Evolutionary conservation across 352 stramenopile species (phyloP), one percentile per base, ranked within the genome.

Genomic region (Phytophthora multivora): DNA sequence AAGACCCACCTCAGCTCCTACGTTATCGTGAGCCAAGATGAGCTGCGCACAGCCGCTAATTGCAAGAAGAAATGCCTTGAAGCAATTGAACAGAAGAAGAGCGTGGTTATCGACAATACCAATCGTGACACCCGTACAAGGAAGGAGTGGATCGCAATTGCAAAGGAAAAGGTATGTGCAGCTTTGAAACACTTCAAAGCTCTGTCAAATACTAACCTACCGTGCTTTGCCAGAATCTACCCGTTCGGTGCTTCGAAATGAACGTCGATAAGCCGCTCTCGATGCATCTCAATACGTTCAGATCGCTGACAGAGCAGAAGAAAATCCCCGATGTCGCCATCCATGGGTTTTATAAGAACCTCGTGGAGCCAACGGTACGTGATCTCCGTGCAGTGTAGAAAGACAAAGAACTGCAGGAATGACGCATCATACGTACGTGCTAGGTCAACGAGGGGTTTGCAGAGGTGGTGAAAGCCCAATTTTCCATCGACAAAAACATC

Each of bases 331-430:
- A 89, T 30, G 83, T 97, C 40, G 87, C 88, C 13, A 96, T 97
- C 68, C 88, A 97, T 48, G 80, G 80, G 21, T 96, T 93, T 66
- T 96, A 87, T 68, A 95, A 94, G 60, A 94, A 88, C 57, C 62
- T 88, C 33, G 69, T 86, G 18, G 16, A 56, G 3, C 86, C 86
- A 54, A 77, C 64, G 42, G 69, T 77, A 61, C 40, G 55, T 45
- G 35, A 42, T 56, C 21, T 7, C 28, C n/a, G 15, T 23, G n/a
- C 26, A 47, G 9, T 49, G 57, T 30, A 42, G 23, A 41, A 21
- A 51, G 30, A 13, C 30, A 4, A 4, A 36, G 51, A 33, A 9
- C n/a, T 18, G 31, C 31, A 42, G 12, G 41, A 56, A 45, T 75
- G 45, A 71, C 51, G n/a, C 2, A 19, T 70, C 11, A 65, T 28